phyloP scores from a whole-genome alignment of 108 stramenopile genomes.

The Chaetoceros tenuissimus region DNA sequence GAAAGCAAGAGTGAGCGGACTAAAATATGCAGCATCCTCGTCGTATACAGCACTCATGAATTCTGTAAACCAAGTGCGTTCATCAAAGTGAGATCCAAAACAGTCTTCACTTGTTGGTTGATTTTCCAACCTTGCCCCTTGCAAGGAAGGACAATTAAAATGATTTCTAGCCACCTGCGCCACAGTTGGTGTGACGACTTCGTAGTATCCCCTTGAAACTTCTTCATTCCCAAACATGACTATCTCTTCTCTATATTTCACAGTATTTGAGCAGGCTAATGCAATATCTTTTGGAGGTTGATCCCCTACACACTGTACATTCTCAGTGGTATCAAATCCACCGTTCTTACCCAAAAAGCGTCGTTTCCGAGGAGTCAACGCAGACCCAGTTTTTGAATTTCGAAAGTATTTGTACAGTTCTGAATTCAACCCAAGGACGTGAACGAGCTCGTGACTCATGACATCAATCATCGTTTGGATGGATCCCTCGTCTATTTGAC shows the following conservation, averaged over 20 bases:
- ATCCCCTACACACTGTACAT: neutral
- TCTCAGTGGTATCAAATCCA: neutral
- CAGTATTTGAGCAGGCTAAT: neutral
- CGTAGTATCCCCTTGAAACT: constrained; percentile 15
- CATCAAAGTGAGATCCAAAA: constrained; percentile 43
- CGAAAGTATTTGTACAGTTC: constrained; percentile 38
- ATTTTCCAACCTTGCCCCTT: constrained; percentile 40
- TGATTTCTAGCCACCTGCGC: constrained; percentile 36
- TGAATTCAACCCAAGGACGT: constrained; percentile 37
- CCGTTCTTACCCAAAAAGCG: constrained; percentile 13
- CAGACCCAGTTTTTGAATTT: constrained; percentile 28
- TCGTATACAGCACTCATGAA: constrained; percentile 42
- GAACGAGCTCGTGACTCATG: constrained; percentile 37
- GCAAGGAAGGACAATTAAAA: constrained; percentile 29
- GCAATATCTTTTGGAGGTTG: neutral
- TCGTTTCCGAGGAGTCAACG: constrained; percentile 23
- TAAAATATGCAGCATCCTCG: constrained; percentile 29
- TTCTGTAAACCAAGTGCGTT: constrained; percentile 30
- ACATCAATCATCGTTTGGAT: neutral
- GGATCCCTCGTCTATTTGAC: neutral
- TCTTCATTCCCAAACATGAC: constrained; percentile 7
- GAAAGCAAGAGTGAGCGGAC: constrained; percentile 35
- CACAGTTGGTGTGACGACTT: constrained; percentile 41
- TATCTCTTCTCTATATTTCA: constrained; percentile 4
- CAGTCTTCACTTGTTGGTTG: constrained; percentile 32